A percentile compares a stretch with the other conserved stretches of the same genome.
Evolutionary conservation across 306 rosid species (phyloP).

Genomic region (Cucurbita argyrosperma): DNA sequence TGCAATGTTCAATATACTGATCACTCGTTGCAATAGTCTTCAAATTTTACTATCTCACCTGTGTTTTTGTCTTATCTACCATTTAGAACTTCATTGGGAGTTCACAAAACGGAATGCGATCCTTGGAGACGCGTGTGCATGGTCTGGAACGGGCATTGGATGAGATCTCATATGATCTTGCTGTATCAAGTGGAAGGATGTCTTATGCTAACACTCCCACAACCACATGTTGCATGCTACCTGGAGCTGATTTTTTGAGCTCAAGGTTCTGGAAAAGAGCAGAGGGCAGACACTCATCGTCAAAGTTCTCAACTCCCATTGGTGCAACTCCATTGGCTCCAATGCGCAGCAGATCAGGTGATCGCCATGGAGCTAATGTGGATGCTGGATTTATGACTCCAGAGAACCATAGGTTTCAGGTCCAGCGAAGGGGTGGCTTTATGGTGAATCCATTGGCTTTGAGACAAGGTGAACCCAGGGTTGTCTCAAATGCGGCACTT

Average conservation of each 20-base stretch:
- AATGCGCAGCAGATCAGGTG: conserved; percentile 16
- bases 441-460: conserved; percentile 79
- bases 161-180: conserved; percentile 86
- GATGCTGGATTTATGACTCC: neutral
- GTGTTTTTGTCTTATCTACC: conserved; percentile 7
- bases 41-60: neutral
- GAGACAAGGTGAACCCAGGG: conserved; percentile 32
- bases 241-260: conserved; percentile 74
- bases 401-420: conserved; percentile 32
- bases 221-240: conserved; percentile 53
- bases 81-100: conserved; percentile 74
- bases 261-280: conserved; percentile 77
- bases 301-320: conserved; percentile 31
- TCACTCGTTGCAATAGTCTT: neutral
- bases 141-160: conserved; percentile 88
- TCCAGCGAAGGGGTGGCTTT: conserved; percentile 53
- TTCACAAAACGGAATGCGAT: conserved; percentile 86
- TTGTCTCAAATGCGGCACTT: neutral
- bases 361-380: conserved; percentile 23
- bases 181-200: conserved; percentile 76
- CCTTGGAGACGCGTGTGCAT: conserved; percentile 89
- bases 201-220: conserved; percentile 22
- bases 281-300: conserved; percentile 33
- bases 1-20: neutral
- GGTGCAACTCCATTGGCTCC: conserved; percentile 30